These are phyloP conservation scores for Acacia melanoxylon DNA, from an alignment of 306 rosid genomes.

Conservation along the genomic window DNA sequence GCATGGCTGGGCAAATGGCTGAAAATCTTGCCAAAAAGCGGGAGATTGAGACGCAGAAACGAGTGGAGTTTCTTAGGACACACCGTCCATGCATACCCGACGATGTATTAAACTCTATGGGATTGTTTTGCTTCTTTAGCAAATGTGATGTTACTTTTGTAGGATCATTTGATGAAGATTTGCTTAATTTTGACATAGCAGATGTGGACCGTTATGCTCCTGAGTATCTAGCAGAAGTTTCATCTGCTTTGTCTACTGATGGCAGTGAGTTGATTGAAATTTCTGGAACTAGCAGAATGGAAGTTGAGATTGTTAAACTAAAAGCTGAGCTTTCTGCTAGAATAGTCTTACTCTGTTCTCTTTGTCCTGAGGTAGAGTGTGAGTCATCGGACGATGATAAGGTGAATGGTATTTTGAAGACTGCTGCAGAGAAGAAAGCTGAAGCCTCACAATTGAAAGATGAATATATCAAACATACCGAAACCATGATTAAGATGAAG, in stretches of 20 bases:
- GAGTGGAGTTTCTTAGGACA: slow-evolving; percentile 73
- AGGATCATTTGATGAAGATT: slow-evolving; percentile 77
- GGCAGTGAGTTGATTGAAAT: slow-evolving; percentile 81
- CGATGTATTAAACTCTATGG: slow-evolving; percentile 81
- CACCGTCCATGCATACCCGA: slow-evolving; percentile 69
- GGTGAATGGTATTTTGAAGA: slow-evolving; percentile 64
- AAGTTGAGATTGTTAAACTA: slow-evolving; percentile 96
- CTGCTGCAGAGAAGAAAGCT: slow-evolving; percentile 73
- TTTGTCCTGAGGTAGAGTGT: slow-evolving; percentile 57
- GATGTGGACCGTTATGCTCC: slow-evolving; percentile 89
- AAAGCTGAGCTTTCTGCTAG: slow-evolving; percentile 95
- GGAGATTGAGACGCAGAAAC: slow-evolving; percentile 71
- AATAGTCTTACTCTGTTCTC: slow-evolving; percentile 76
- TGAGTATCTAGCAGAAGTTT: slow-evolving; percentile 66
- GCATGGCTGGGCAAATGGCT: slow-evolving; percentile 56
- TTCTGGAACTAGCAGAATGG: slow-evolving; percentile 91
- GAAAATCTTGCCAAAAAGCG: slow-evolving; percentile 87
- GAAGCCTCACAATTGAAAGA: slow-evolving; percentile 92
- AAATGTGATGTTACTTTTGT: slow-evolving; percentile 93
- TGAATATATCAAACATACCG: slow-evolving; percentile 70
- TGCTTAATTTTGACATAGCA: slow-evolving; percentile 84
- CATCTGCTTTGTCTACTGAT: slow-evolving; percentile 59
- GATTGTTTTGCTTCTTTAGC: slow-evolving; percentile 72
- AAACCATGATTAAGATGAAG: slow-evolving; percentile 74
- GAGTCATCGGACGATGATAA: slow-evolving; percentile 69